Evolutionary conservation across 257 asterid genomes (phyloP), one percentile per base, ranked within the genome.

Genomic region (Vinca minor): DNA sequence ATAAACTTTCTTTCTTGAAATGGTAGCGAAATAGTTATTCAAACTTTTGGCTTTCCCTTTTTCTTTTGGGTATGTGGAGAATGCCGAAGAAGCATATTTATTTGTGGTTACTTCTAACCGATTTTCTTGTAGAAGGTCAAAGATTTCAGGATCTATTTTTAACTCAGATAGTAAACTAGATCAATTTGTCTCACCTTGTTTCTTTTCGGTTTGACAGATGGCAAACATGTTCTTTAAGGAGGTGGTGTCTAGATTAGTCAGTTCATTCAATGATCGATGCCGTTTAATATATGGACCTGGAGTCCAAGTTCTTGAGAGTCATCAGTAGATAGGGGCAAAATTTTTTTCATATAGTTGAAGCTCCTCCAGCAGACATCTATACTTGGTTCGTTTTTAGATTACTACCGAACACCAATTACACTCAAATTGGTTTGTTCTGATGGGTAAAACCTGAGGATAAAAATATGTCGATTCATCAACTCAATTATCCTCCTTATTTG

Each of bases 151-250:
- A 25, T 39, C 28, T 28, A 10, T 28, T 12, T n/a, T 12, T 31
- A 18, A 3, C 35, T 52, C n/a, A 5, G 8, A 25, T 52, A 4
- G 25, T 52, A 11, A 28, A n/a, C n/a, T n/a, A n/a, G n/a, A n/a
- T n/a, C n/a, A n/a, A n/a, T n/a, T 36, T 38, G 28, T 41, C 58
- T 69, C n/a, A 12, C 8, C 28, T 42, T 2, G 20, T 9, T n/a
- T n/a, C n/a, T n/a, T n/a, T n/a, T n/a, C n/a, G n/a, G n/a, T n/a
- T n/a, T n/a, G n/a, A 63, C 94, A 91, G 96, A 76, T 92, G 71
- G 94, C 96, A 62, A 84, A 83, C 74, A 73, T 85, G 96, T 92
- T 89, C 85, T 89, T 87, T 73, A 82, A 81, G 81, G 98, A 92
- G 79, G 98, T 92, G 80, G 96, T 81, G 44, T 85, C 96, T 81